A percentile compares a stretch with the other conserved stretches of the same genome.
These are phyloP conservation scores for Trichoderma guizhouense DNA, from an alignment of 2,329 filamentous ascomycete genomes.

Conservation along the genomic window DNA sequence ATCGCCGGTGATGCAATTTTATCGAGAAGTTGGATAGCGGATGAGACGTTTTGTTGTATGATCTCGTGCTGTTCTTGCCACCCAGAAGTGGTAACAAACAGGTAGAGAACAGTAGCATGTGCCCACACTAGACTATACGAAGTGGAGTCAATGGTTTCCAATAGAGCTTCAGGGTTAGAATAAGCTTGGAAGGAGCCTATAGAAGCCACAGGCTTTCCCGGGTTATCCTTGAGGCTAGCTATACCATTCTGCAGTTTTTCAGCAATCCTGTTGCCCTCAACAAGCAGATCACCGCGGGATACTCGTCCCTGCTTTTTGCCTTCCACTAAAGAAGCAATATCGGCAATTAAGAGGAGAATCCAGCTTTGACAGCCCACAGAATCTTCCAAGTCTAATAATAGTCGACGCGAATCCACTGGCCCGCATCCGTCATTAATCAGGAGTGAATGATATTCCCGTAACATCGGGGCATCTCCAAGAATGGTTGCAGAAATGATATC, in stretches of 20 bases:
- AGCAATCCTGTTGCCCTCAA: not conserved
- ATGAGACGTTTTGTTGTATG: not conserved
- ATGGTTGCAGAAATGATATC: constrained; percentile 19
- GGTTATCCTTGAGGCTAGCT: not conserved
- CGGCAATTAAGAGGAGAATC: not conserved
- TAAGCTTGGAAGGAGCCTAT: not conserved
- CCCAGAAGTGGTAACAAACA: not conserved
- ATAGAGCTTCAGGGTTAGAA: not conserved
- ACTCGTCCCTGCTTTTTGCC: not conserved
- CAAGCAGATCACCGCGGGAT: not conserved
- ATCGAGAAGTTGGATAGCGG: not conserved
- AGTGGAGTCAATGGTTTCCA: not conserved
- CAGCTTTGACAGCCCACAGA: constrained; percentile 8
- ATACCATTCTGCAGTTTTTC: not conserved
- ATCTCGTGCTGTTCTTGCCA: not conserved
- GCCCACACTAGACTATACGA: not conserved
- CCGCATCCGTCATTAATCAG: not conserved
- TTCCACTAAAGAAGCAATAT: not conserved
- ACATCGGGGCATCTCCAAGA: not conserved
- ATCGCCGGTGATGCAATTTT: not conserved
- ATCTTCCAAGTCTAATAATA: not conserved
- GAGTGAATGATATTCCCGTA: not conserved
- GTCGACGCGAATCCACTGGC: not conserved
- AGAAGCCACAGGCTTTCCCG: not conserved
- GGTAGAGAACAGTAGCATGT: not conserved